phyloP scores from a whole-genome alignment of 805 yeast genomes.

The Ogataea minuta region DNA sequence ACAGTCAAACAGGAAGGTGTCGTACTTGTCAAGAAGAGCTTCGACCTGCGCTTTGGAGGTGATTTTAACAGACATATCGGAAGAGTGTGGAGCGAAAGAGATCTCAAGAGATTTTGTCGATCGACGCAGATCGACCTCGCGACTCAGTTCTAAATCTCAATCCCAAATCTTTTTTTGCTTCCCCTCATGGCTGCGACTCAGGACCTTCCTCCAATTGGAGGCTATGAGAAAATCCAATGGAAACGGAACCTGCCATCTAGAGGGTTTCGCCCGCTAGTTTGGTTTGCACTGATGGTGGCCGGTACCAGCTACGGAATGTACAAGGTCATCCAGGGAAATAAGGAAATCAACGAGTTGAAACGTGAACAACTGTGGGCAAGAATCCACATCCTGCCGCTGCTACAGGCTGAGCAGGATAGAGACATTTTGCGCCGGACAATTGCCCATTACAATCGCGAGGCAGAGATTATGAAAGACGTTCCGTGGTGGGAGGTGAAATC shows the following conservation, averaged over 20 bases:
- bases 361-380: conserved; percentile 81
- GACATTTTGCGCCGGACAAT: conserved; percentile 68
- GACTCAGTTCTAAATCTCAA: background rate
- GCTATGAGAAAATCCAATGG: conserved; percentile 87
- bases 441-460: conserved; percentile 68
- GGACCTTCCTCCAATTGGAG: conserved; percentile 85
- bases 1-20: conserved; percentile 91
- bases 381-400: conserved; percentile 65
- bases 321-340: conserved; percentile 59
- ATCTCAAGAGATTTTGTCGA: conserved; percentile 2
- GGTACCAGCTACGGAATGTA: conserved; percentile 73
- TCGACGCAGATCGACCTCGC: conserved; percentile 7
- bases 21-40: conserved; percentile 60
- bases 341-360: conserved; percentile 70
- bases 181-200: conserved; percentile 37
- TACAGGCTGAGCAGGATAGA: conserved; percentile 81
- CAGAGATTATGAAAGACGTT: conserved; percentile 59
- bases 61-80: conserved; percentile 49
- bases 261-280: conserved; percentile 77
- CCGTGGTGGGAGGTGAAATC: conserved; percentile 59
- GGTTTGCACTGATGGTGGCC: conserved; percentile 62
- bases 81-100: conserved; percentile 6
- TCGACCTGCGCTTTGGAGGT: conserved; percentile 46
- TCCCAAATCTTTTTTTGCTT: conserved; percentile 1
- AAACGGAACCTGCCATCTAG: conserved; percentile 81